Evolutionary conservation across 2,329 filamentous ascomycete genomes (phyloP).

Genomic region (Macrophomina pseudophaseolina): DNA sequence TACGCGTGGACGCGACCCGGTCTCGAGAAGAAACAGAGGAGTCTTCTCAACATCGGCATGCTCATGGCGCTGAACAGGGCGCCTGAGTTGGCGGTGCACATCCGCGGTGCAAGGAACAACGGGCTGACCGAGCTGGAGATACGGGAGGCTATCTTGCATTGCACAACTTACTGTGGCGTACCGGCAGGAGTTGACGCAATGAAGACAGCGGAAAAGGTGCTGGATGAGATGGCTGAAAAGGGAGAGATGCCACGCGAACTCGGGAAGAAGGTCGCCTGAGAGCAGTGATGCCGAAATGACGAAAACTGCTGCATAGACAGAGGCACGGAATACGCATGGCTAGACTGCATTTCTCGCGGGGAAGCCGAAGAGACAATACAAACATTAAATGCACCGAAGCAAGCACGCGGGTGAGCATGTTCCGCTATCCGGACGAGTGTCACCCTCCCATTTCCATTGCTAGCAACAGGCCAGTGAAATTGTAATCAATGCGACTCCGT

Average conservation of each 20-base stretch:
- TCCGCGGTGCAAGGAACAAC: constrained; percentile 60
- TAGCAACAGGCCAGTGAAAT: too few relatives aligned
- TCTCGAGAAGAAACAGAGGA: background rate
- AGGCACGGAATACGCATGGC: background rate
- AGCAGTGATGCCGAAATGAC: background rate
- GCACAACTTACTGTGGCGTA: constrained; percentile 59
- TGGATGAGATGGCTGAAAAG: constrained; percentile 59
- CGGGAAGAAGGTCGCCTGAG: constrained; percentile 53
- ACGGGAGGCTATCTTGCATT: constrained; percentile 59
- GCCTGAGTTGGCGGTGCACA: constrained; percentile 64
- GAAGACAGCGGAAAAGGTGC: constrained; percentile 56
- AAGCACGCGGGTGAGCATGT: too few relatives aligned
- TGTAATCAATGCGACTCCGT: background rate
- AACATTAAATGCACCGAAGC: too few relatives aligned
- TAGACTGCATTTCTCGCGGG: too few relatives aligned
- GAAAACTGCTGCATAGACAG: background rate
- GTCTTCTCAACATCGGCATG: constrained; percentile 68
- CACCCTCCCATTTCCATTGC: too few relatives aligned
- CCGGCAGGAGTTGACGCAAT: constrained; percentile 62
- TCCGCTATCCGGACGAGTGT: too few relatives aligned
- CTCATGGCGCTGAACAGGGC: constrained; percentile 65
- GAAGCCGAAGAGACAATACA: too few relatives aligned
- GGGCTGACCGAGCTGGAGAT: constrained; percentile 51
- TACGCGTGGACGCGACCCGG: constrained; percentile 68
- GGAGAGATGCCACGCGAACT: constrained; percentile 49